Evolutionary conservation across 495 filamentous ascomycete species (phyloP).

Genomic region (Rostrohypoxylon terebratum): DNA sequence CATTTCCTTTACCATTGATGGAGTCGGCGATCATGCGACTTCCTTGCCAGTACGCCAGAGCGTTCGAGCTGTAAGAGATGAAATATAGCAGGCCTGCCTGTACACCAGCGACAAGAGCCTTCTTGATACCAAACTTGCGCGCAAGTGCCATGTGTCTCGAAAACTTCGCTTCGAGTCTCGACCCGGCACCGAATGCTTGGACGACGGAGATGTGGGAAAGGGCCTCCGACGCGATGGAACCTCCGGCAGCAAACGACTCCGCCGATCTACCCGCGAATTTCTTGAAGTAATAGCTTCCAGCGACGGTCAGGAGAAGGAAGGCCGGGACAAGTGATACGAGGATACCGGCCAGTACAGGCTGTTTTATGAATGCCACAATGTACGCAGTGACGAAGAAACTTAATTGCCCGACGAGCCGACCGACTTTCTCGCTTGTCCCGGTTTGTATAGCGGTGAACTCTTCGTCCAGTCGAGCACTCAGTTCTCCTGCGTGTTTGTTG

Average conservation of each 20-base stretch:
- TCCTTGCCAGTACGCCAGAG: constrained; percentile 76
- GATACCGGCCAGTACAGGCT: constrained; percentile 60
- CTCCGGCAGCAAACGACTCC: constrained; percentile 19
- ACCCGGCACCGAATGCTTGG: constrained; percentile 58
- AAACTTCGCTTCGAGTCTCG: constrained; percentile 63
- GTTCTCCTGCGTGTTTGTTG: constrained; percentile 63
- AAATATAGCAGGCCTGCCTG: constrained; percentile 73
- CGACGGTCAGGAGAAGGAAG: constrained; percentile 70
- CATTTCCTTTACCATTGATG: constrained; percentile 52
- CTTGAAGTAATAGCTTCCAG: constrained; percentile 68
- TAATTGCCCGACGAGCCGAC: constrained; percentile 65
- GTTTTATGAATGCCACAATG: constrained; percentile 70
- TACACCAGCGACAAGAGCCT: constrained; percentile 65
- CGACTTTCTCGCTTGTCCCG: constrained; percentile 73
- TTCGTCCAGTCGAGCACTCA: constrained; percentile 65
- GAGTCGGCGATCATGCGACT: constrained; percentile 61
- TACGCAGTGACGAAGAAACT: constrained; percentile 72
- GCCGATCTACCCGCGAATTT: constrained; percentile 61
- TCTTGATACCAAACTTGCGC: constrained; percentile 65
- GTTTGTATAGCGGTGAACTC: constrained; percentile 70
- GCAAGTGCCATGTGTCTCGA: constrained; percentile 59
- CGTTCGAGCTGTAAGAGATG: constrained; percentile 70
- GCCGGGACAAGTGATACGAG: constrained; percentile 69
- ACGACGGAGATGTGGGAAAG: constrained; percentile 58
- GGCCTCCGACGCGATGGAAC: constrained; percentile 56